Evolutionary conservation across 108 stramenopile genomes (phyloP).

Genomic region (Conticribra weissflogii): DNA sequence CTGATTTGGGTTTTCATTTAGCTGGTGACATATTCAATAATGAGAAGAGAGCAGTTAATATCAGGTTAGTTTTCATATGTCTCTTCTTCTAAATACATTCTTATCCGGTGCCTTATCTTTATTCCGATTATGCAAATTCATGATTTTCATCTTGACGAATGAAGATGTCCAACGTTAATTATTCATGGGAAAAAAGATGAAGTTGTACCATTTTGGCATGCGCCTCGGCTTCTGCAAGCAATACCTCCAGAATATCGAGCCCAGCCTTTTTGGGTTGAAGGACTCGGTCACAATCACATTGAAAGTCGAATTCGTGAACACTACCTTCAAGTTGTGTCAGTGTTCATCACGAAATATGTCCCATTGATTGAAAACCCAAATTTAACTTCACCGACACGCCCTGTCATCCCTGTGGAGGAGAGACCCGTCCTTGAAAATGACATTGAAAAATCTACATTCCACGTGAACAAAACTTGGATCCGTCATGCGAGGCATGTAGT

Average conservation of each 20-base stretch:
- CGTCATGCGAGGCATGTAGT: conserved; percentile 28
- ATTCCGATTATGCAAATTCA: neutral
- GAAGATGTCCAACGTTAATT: conserved; percentile 69
- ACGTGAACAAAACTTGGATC: conserved; percentile 43
- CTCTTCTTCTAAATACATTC: neutral
- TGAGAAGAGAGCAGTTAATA: conserved; percentile 51
- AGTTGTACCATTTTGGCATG: conserved; percentile 86
- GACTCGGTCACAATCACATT: conserved; percentile 75
- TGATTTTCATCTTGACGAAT: neutral
- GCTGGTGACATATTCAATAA: conserved; percentile 54
- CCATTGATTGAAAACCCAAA: conserved; percentile 4
- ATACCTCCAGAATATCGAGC: conserved; percentile 58
- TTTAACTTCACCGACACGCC: neutral
- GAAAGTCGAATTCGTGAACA: conserved; percentile 46
- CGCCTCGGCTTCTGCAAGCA: conserved; percentile 59
- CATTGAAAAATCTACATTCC: conserved; percentile 28
- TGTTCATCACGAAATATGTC: conserved; percentile 35
- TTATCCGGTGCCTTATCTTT: neutral
- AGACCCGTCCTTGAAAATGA: conserved; percentile 18
- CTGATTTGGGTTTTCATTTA: conserved; percentile 42
- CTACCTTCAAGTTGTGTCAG: conserved; percentile 26
- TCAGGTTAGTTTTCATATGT: conserved; percentile 25
- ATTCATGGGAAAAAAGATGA: conserved; percentile 78
- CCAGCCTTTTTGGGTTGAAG: conserved; percentile 72
- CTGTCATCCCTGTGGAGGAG: conserved; percentile 11